Base-by-base conservation (phyloP, 2,329 filamentous ascomycete genomes). In the Camillea tinctor region DNA sequence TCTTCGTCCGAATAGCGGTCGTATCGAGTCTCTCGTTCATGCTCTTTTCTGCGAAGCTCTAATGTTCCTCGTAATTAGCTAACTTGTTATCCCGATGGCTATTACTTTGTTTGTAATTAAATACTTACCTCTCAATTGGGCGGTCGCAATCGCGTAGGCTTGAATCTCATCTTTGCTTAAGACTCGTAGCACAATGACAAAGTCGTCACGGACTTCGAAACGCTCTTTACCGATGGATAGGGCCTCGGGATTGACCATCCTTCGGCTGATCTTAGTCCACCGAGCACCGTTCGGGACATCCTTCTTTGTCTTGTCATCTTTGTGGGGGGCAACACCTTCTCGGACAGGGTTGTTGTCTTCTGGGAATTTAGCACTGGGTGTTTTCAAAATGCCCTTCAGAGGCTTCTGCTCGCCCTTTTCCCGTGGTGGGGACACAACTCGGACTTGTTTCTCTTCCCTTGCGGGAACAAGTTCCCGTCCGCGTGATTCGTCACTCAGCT, bases 261-360 rank as follows among this genome's bases (percentile, higher is more conserved):
- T 88, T 59, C 93, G 87, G 72, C 90, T 91, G 71, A 98, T 93
- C 78, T 95, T 96, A 52, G 93, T 97, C 93, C 93, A 97, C 57
- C 92, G 86, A 36, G 93, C 93, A 59, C 90, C 91, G 0, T 88
- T 77, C 0, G 90, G 90, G 30, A 92, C 91, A 48, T 91, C 89
- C 63, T 88, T 87, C 69, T 84, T 86, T 52, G 81, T 88, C 74
- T 89, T 88, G 54, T 91, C 88, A 72, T 96, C 92, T 76, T 96
- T 97, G 71, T 96, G 85, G n/a, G 93, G 93, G 1, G 93, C 93
- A 6, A 97, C 94, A 17, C 93, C 94, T 74, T 97, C 94, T 20
- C 93, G 86, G 40, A 96, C 83, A 0, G 92, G 89, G 66, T 93
- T 89, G 0, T 87, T 85, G 63, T 97, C 90, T 71, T 97, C 93